Conservation (phyloP, 768 basidiomycete species). For the Hydnum rufescens region DNA sequence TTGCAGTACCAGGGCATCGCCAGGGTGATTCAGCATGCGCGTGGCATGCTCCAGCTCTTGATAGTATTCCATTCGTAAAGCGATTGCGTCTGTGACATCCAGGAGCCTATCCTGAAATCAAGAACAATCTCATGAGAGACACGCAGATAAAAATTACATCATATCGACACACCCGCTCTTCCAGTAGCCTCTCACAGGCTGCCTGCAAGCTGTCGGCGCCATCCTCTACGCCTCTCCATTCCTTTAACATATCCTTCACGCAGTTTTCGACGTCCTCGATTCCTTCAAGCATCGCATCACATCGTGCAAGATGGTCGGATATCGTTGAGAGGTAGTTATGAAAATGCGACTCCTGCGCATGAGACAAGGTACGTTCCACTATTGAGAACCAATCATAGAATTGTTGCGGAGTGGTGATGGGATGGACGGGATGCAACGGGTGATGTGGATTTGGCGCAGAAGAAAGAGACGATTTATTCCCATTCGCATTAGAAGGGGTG, state of each 20-base stretch:
- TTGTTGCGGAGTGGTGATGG: constrained; percentile 80
- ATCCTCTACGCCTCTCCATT: constrained; percentile 78
- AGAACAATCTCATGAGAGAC: too few relatives aligned
- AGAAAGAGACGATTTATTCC: not conserved
- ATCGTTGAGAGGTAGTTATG: constrained; percentile 65
- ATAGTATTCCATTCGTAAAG: constrained; percentile 72
- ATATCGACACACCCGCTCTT: constrained; percentile 51
- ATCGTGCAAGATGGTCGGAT: constrained; percentile 52
- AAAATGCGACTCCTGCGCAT: constrained; percentile 87
- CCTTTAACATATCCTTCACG: constrained; percentile 64
- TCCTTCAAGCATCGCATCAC: constrained; percentile 49
- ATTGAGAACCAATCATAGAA: constrained; percentile 94
- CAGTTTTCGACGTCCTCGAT: constrained; percentile 56
- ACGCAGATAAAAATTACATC: not conserved
- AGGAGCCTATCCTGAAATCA: constrained; percentile 40
- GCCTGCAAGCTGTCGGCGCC: constrained; percentile 79
- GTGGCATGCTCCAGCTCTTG: constrained; percentile 86
- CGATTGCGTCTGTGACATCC: constrained; percentile 66
- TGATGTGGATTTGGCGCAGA: constrained; percentile 14
- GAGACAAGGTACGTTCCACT: constrained; percentile 76
- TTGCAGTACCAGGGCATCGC: constrained; percentile 75
- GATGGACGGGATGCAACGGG: constrained; percentile 50
- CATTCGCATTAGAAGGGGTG: constrained; percentile 5
- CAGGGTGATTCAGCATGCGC: constrained; percentile 84
- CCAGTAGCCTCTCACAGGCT: constrained; percentile 73